Base-by-base conservation (phyloP, 495 filamentous ascomycete genomes). In the Penicillium flavigenum region DNA sequence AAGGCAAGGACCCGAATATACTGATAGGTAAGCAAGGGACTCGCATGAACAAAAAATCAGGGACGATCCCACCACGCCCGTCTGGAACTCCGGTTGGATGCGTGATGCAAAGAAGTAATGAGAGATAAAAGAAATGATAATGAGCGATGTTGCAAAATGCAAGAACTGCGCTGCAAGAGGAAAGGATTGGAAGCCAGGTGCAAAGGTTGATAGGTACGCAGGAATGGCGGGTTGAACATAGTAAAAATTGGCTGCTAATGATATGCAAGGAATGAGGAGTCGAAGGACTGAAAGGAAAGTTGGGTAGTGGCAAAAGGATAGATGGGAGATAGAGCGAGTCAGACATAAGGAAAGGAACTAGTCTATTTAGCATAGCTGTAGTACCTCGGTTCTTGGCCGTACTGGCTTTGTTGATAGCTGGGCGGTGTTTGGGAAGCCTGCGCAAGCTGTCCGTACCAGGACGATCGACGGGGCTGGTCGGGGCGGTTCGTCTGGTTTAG, bases 371-470 rank as follows among this genome's bases (percentile, higher is more conserved):
- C 57, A 34, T 70, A 67, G 36, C 61, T 53, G 38, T 62, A 63
- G 43, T 71, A 67, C 17, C 61, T 56, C 14, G 66, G 60, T 0
- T 68, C 63, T 26, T 73, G 72, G 26, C 59, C 38, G 36, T 67
- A 64, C 24, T 69, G 72, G 49, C 51, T 70, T 49, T 65, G 63
- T 27, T 69, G 68, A 55, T 76, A 67, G 8, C 54, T 54, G 2
- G 68, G 55, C 8, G 68, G 61, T 2, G 52, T 58, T 43, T 56
- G 64, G 14, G 61, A 49, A 20, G 67, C 64, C 7, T 64, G 62
- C 29, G 63, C 51, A 32, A 71, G 61, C 44, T 72, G 75, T 8
- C 70, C 73, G 47, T 75, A 76, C 73, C 73, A 76, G 9, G 75
- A 76, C 27, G 68, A 66, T 24, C 75, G 73, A 10, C 75, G 72